Evolutionary conservation across 2,329 filamentous ascomycete genomes (phyloP), one percentile per base, ranked within the genome.

Genomic region (Neonectria neomacrospora): DNA sequence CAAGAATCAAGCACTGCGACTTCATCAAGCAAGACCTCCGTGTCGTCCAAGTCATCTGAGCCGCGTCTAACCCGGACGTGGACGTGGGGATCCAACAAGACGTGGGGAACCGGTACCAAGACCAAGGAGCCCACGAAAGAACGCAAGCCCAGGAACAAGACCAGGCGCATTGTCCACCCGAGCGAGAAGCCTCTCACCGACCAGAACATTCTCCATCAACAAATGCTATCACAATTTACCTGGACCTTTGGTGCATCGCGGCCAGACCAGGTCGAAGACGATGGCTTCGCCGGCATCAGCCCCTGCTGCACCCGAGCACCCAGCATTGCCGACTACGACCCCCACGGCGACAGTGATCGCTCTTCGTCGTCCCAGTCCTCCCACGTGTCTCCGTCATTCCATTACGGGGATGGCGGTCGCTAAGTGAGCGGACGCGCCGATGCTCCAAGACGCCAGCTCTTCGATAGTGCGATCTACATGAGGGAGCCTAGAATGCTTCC

Each of bases 151-250:
- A 76, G 75, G 71, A 73, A 62, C 65, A 71, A 69, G 62, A 73
- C 72, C 64, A 66, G 67, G 63, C 63, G 67, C 48, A 65, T 66
- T 52, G 60, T 73, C 18, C 81, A 84, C 68, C 81, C 81, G 7
- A 79, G 80, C 74, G 80, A 83, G 73, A 76, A 79, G 67, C 80
- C 80, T 26, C 75, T 83, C 53, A 83, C 80, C 9, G 75, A 78
- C 59, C 76, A 80, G 55, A 83, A 84, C 71, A 75, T 83, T 18
- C 75, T 77, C 58, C 80, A 84, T 69, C 82, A 83, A 70, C 79
- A 83, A 74, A 77, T 82, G 73, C 76, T 85, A 39, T 77, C 77
- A 61, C 73, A 79, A 59, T 85, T 82, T 75, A 80, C 76, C 59
- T 80, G 82, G 71, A 80, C 77, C 11, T 85, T 85, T 66, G 83